Conservation (phyloP, 192 early-diverging fungal species). For the Obelidium mucronatum region DNA sequence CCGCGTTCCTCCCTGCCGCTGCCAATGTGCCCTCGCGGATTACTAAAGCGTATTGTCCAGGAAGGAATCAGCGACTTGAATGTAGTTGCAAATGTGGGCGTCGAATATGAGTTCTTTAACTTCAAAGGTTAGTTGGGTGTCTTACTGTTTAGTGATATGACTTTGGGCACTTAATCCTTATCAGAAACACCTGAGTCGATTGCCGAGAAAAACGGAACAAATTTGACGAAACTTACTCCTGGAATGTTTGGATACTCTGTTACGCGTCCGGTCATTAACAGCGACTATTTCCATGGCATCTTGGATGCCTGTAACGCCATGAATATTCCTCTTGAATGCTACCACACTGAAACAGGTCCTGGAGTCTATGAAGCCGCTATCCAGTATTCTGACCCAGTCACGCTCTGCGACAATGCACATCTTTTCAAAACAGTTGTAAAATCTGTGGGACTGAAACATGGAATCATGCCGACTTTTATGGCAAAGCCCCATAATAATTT, state of each 20-base stretch:
- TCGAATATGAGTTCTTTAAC: constrained; percentile 83
- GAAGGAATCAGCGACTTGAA: constrained; percentile 48
- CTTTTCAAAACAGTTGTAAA: constrained; percentile 81
- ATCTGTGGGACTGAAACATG: constrained; percentile 71
- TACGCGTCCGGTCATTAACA: constrained; percentile 69
- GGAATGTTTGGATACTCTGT: constrained; percentile 88
- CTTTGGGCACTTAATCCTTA: background rate
- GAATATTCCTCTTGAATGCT: constrained; percentile 73
- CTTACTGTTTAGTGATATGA: background rate
- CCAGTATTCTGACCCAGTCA: constrained; percentile 63
- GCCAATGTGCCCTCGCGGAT: constrained; percentile 67
- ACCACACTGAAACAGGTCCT: constrained; percentile 85
- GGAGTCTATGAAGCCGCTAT: constrained; percentile 85
- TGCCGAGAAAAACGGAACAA: constrained; percentile 63
- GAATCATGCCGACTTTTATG: constrained; percentile 84
- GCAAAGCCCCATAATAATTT: constrained; percentile 76
- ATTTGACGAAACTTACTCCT: constrained; percentile 65
- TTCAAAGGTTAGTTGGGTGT: constrained; percentile 82
- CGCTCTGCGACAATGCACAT: constrained; percentile 74
- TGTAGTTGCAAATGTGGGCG: constrained; percentile 53
- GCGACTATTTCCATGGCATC: constrained; percentile 74
- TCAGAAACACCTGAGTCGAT: constrained; percentile 76
- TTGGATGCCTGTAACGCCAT: constrained; percentile 65
- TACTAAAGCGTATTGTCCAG: constrained; percentile 57
- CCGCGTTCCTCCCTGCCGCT: constrained; percentile 64